Evolutionary conservation across 768 basidiomycete species (phyloP).

Genomic region (Suillus lakei): DNA sequence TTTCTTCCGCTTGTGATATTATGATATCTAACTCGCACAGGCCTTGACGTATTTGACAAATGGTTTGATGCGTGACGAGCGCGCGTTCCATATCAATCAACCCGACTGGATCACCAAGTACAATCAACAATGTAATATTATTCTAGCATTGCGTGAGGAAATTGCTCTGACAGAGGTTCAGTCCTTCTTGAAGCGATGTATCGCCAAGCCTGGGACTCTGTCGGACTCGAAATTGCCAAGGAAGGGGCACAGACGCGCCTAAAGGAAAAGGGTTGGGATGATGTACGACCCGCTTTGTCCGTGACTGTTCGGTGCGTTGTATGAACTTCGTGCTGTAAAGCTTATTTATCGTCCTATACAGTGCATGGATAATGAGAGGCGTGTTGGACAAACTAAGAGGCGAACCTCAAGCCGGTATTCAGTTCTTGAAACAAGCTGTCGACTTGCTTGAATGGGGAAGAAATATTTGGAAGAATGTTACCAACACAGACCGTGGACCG

Average conservation of each 20-base stretch:
- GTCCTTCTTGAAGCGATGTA: slow-evolving; percentile 17
- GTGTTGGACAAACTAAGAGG: slow-evolving; percentile 12
- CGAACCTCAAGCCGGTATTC: slow-evolving; percentile 4
- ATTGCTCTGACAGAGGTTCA: not conserved
- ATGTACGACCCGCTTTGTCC: slow-evolving; percentile 38
- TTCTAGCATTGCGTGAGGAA: slow-evolving; percentile 4
- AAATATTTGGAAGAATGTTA: slow-evolving; percentile 19
- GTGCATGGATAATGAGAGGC: slow-evolving; percentile 24
- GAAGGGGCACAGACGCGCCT: slow-evolving; percentile 24
- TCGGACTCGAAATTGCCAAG: slow-evolving; percentile 22
- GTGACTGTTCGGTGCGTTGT: slow-evolving; percentile 42
- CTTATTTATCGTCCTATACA: slow-evolving; percentile 2
- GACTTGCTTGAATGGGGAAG: slow-evolving; percentile 23
- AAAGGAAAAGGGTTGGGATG: slow-evolving; percentile 29
- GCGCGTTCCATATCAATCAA: slow-evolving; percentile 25
- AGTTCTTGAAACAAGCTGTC: slow-evolving; percentile 17
- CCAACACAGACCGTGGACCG: slow-evolving; percentile 15
- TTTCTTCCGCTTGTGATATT: not conserved
- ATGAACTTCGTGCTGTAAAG: not conserved
- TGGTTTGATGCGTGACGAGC: slow-evolving; percentile 30
- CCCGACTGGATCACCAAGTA: slow-evolving; percentile 23
- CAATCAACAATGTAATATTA: slow-evolving; percentile 25
- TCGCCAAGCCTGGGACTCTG: slow-evolving; percentile 24
- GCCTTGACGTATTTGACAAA: slow-evolving; percentile 25
- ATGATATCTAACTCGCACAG: slow-evolving; percentile 15